Percentiles rank a stretch among this genome's conserved stretches.
Conservation (phyloP, 2,329 filamentous ascomycete species). For the Cercospora berteroae region DNA sequence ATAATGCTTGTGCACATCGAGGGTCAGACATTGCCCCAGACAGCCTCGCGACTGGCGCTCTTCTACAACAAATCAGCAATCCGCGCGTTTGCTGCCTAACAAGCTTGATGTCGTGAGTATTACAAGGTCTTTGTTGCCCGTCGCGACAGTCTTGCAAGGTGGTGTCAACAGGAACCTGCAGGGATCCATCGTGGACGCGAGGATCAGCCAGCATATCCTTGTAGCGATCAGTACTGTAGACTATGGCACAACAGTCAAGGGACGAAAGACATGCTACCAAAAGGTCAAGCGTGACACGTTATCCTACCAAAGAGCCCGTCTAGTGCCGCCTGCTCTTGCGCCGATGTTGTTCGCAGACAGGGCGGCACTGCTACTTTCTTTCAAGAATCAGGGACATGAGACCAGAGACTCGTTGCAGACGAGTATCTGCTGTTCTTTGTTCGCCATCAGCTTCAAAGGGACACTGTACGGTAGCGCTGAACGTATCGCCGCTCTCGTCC, state of each 20-base stretch:
- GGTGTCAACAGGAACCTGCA: constrained; percentile 8
- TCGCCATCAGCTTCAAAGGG: not conserved
- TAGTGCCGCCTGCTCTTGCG: not conserved
- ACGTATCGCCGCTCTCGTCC: not conserved
- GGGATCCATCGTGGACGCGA: not conserved
- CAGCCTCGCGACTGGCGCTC: not conserved
- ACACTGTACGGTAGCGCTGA: not conserved
- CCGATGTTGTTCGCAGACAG: not conserved
- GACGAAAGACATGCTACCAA: not conserved
- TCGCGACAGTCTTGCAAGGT: constrained; percentile 8
- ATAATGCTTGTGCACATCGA: not conserved
- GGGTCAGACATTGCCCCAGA: not conserved
- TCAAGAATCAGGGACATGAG: not conserved
- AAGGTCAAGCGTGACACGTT: not conserved
- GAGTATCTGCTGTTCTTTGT: not conserved
- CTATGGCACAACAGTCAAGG: not conserved
- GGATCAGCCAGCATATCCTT: constrained; percentile 1
- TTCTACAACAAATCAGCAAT: not conserved
- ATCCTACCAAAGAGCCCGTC: not conserved
- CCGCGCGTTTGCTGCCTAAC: not conserved
- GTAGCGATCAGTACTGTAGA: not conserved
- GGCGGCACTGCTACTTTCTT: not conserved
- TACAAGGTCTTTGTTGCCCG: constrained; percentile 7
- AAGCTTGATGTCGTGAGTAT: not conserved
- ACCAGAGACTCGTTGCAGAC: not conserved